Evolutionary conservation across 2,329 filamentous ascomycete species (phyloP), one percentile per base, ranked within the genome.

Genomic region (Neofusicoccum umdonicola): DNA sequence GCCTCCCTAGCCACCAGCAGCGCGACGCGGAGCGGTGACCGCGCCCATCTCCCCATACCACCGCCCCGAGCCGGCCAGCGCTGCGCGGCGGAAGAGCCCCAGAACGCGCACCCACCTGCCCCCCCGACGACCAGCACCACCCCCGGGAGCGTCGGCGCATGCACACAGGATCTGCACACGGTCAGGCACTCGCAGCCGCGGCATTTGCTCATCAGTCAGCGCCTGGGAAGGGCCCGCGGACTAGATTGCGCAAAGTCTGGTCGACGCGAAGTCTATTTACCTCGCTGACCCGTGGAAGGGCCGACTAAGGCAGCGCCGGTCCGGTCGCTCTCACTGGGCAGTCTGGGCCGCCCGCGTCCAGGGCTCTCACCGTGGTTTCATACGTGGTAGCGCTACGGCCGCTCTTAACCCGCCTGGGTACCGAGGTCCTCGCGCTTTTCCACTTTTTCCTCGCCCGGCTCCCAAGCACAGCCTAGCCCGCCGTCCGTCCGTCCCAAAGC

Each of bases 41-140:
- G 41, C 27, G 41, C 56, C 42, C 56, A 9, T 63, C 47, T 35
- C 63, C 9, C 54, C 37, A 39, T 17, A 48, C 42, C 65, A 63
- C 70, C 68, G 70, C 67, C 69, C 69, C 27, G 27, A 31, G 27
- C 5, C 27, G 27, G 27, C 27, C 27, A 31, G 27, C 27, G 27
- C 37, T 39, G 8, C 37, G 56, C 39, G 39, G 54, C 56, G 56
- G 56, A 34, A 60, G 56, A 60, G 56, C 56, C 41, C 56, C 56
- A 60, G 56, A 60, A 47, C 56, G 60, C 60, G 31, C 48, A 7
- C 45, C 58, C 58, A 13, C 61, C 60, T 31, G 17, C 61, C 13
- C 15, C 19, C 48, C 31, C 48, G 27, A 11, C 48, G 15, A 34
- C 39, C 48, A 37, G 39, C 48, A 45, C 37, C 61, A 63, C 48